Conservation (phyloP, 164 flowering plant genomes). For the Chimonanthus praecox region DNA sequence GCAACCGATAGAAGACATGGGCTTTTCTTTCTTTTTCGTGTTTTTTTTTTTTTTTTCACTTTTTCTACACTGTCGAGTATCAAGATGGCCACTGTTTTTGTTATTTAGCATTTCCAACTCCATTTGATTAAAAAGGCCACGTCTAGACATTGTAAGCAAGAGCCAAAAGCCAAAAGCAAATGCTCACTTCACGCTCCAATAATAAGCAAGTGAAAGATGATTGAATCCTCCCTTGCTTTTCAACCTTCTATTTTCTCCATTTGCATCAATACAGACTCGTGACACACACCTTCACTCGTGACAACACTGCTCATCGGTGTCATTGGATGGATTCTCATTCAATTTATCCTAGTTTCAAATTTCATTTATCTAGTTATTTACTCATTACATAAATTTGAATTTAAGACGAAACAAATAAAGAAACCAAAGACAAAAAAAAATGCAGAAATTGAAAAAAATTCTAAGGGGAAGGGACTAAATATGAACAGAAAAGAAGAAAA, state of each 20-base stretch:
- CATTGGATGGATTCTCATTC: too few species aligned
- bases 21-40: not conserved
- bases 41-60: not conserved
- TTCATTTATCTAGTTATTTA: too few species aligned
- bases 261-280: not conserved
- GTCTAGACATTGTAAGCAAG: not conserved
- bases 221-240: not conserved
- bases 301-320: too few species aligned
- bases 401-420: too few species aligned
- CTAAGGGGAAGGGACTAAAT: too few species aligned
- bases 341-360: too few species aligned
- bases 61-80: not conserved
- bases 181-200: not conserved
- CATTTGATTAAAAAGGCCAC: slow-evolving; percentile 1
- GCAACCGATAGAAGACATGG: not conserved
- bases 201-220: not conserved
- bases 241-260: not conserved
- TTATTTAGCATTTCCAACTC: not conserved
- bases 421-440: too few species aligned
- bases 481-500: too few species aligned
- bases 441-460: too few species aligned
- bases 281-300: too few species aligned
- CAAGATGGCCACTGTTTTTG: not conserved
- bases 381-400: too few species aligned
- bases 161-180: not conserved